Evolutionary conservation across 2,329 filamentous ascomycete genomes (phyloP), one percentile per base, ranked within the genome.

Genomic region (Trichoderma sp.): DNA sequence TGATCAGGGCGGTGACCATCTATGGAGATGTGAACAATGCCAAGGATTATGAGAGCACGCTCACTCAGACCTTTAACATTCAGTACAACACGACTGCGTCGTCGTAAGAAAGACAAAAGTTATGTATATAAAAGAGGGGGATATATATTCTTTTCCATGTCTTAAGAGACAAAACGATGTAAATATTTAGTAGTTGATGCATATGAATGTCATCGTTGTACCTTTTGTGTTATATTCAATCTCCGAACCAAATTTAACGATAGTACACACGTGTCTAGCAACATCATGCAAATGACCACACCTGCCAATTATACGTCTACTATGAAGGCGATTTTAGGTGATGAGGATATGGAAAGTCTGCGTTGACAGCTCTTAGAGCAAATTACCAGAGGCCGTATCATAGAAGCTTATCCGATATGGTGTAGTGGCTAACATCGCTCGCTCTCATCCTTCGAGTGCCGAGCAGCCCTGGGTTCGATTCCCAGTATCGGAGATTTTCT

Each of bases 351-450:
- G 50, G 50, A 28, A 9, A 15, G 15, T 26, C 11, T 15, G 4
- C 1, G 13, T 6, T 1, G 2, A 30, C 1, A 4, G 6, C 8
- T 20, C 17, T 55, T 66, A n/a, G 3, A 15, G 3, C 0, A 28
- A n/a, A 39, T 28, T 57, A 5, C 4, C 9, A 6, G 0, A 0
- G 0, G 0, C 2, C 3, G 2, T 3, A 3, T 8, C 32, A 70
- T 55, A 15, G 13, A 71, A 68, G 13, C 8, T 66, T 55, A 77
- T 79, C 78, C 78, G 77, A 75, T 78, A 79, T 79, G 78, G 78
- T 79, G 77, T 79, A 79, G 77, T 78, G 78, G 78, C 77, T 79
- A 79, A 79, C 78, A 79, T 79, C 78, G 78, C 77, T 79, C 78
- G 77, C 77, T 79, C 78, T 79, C 77, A 79, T 63, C n/a, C 15